A percentile compares a stretch with the other conserved stretches of the same genome.
Conservation (phyloP, 2,329 filamentous ascomycete species). For the Huntiella omanensis region DNA sequence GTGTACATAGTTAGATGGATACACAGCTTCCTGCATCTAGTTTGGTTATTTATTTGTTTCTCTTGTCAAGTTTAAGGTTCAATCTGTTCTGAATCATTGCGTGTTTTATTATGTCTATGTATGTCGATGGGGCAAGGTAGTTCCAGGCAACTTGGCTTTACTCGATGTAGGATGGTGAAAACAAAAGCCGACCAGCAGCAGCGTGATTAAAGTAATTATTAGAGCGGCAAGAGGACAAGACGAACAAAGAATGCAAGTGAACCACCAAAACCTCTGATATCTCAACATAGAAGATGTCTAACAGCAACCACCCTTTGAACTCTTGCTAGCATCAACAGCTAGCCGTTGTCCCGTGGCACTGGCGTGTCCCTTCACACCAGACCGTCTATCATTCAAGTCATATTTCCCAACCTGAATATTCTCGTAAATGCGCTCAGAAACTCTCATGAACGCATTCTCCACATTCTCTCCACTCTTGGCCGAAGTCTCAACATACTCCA, state of each 20-base stretch:
- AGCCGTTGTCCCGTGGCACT: slow-evolving; percentile 29
- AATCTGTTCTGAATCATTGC: too few species aligned
- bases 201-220: too few species aligned
- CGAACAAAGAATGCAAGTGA: background rate
- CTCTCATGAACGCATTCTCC: slow-evolving; percentile 79
- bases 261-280: too few species aligned
- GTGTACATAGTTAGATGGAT: too few species aligned
- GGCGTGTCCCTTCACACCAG: slow-evolving; percentile 64
- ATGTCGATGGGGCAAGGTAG: too few species aligned
- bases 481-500: slow-evolving; percentile 89
- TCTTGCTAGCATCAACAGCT: slow-evolving; percentile 21
- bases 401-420: slow-evolving; percentile 94
- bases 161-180: too few species aligned
- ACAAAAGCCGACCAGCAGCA: too few species aligned
- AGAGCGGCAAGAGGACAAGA: background rate
- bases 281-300: slow-evolving; percentile 14
- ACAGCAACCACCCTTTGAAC: slow-evolving; percentile 28
- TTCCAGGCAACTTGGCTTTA: too few species aligned
- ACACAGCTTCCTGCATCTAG: too few species aligned
- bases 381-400: slow-evolving; percentile 80
- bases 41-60: too few species aligned
- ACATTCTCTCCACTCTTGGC: slow-evolving; percentile 92
- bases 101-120: too few species aligned
- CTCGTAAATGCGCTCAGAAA: slow-evolving; percentile 86
- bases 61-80: too few species aligned